A percentile compares a stretch with the other conserved stretches of the same genome.
Conservation (phyloP, 805 yeast genomes). For the Schwanniomyces pseudopolymorphus region DNA sequence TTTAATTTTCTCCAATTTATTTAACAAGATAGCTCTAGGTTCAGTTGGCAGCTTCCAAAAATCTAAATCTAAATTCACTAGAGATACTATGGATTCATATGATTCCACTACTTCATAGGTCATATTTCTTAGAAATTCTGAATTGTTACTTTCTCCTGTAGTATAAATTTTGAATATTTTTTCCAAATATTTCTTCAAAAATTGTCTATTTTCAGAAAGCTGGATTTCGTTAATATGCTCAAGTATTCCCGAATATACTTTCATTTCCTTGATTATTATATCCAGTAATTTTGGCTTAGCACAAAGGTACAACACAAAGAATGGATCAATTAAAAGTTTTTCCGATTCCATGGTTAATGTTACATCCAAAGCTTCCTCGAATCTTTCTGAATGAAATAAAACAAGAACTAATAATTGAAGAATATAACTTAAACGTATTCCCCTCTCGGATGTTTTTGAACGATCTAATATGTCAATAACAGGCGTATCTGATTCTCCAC, state of each 20-base stretch:
- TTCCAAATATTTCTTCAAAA: slow-evolving; percentile 1
- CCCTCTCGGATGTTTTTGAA: background rate
- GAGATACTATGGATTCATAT: slow-evolving; percentile 10
- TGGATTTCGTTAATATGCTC: slow-evolving; percentile 1
- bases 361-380: slow-evolving; percentile 1
- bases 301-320: slow-evolving; percentile 5
- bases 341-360: slow-evolving; percentile 3
- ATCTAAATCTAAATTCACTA: slow-evolving; percentile 11
- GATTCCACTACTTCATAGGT: background rate
- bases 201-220: background rate
- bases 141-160: background rate
- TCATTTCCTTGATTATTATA: background rate
- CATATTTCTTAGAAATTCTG: background rate
- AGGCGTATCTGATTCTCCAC: background rate
- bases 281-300: background rate
- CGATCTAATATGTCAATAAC: slow-evolving; percentile 1
- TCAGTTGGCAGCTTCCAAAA: slow-evolving; percentile 12
- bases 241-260: background rate
- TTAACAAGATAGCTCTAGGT: slow-evolving; percentile 2
- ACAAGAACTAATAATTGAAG: slow-evolving; percentile 5
- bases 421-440: slow-evolving; percentile 4
- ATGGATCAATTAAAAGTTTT: slow-evolving; percentile 12
- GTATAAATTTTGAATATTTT: background rate
- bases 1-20: slow-evolving; percentile 1
- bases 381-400: background rate